A percentile compares a stretch with the other conserved stretches of the same genome.
These are phyloP conservation scores for Xerophyta viscosa DNA, from an alignment of 106 monocot genomes.

Conservation along the genomic window DNA sequence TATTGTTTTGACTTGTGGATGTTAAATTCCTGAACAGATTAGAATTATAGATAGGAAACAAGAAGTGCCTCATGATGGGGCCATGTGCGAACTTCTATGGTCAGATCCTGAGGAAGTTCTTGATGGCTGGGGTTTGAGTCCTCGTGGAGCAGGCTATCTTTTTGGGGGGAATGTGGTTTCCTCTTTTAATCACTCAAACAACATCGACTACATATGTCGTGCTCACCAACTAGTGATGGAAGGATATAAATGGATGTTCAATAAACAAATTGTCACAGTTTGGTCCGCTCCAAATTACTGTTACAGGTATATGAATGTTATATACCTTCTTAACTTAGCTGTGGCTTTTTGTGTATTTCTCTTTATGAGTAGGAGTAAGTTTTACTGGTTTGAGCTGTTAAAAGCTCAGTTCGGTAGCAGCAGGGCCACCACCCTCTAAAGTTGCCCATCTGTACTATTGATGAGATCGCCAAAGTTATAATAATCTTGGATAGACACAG, in stretches of 20 bases:
- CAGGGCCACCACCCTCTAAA: too few species aligned
- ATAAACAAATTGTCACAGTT: constrained; percentile 94
- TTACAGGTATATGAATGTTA: constrained; percentile 61
- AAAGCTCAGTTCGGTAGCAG: too few species aligned
- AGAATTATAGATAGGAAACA: constrained; percentile 97
- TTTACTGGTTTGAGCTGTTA: too few species aligned
- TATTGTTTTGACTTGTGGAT: neutral
- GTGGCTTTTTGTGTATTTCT: neutral
- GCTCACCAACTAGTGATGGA: constrained; percentile 99
- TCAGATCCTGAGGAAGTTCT: constrained; percentile 97
- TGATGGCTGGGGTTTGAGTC: constrained; percentile 96
- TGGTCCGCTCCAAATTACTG: constrained; percentile 99
- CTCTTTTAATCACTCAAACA: constrained; percentile 62
- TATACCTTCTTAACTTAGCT: too few species aligned
- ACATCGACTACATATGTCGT: constrained; percentile 96
- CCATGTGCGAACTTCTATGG: constrained; percentile 98
- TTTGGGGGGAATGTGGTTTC: constrained; percentile 88
- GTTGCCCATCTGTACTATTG: too few species aligned
- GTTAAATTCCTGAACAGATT: constrained; percentile 45
- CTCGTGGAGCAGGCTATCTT: constrained; percentile 86
- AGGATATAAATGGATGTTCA: constrained; percentile 99
- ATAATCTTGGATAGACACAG: too few species aligned
- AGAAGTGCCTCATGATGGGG: constrained; percentile 98
- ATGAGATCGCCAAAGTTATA: too few species aligned
- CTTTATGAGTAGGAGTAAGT: too few species aligned